A percentile compares a stretch with the other conserved stretches of the same genome.
Conservation (phyloP, 176 grass and related monocot genomes). For the Raddia guianensis region DNA sequence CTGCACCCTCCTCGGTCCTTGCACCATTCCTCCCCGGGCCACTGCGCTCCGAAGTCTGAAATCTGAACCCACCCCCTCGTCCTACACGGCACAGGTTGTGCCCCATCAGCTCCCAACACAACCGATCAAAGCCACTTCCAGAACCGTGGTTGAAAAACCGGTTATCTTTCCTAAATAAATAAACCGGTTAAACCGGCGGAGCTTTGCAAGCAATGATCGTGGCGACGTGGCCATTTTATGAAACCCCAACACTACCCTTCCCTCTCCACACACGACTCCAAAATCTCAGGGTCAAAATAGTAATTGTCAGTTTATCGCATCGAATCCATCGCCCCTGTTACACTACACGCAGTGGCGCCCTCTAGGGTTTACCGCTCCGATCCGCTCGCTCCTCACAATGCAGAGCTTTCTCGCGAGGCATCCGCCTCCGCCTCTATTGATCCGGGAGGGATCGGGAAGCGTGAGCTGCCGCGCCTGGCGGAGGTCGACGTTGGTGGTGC, state of each 20-base stretch:
- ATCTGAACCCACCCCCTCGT: no score
- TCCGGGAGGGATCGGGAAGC: not conserved
- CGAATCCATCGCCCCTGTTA: constrained; percentile 8
- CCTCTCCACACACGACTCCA: fast-evolving
- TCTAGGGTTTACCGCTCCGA: constrained; percentile 27
- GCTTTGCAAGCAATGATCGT: not conserved
- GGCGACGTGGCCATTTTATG: not conserved
- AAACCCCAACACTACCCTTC: not conserved
- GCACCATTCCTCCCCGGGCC: not conserved
- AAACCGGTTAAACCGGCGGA: not conserved
- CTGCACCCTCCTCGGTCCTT: no score
- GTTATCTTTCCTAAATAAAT: no score
- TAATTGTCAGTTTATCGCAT: not conserved
- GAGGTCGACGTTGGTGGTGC: not conserved
- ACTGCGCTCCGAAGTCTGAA: not conserved
- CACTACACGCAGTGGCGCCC: constrained; percentile 16
- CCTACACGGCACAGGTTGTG: not conserved
- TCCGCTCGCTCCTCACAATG: constrained; percentile 36
- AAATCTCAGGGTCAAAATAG: constrained; percentile 18
- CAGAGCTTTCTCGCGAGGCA: constrained; percentile 37
- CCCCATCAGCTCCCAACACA: not conserved
- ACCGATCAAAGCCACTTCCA: not conserved
- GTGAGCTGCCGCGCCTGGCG: not conserved
- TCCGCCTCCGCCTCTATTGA: not conserved
- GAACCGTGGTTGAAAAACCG: not conserved